Evolutionary conservation across 2,329 filamentous ascomycete species (phyloP).

Genomic region (Aspergillus hortae): DNA sequence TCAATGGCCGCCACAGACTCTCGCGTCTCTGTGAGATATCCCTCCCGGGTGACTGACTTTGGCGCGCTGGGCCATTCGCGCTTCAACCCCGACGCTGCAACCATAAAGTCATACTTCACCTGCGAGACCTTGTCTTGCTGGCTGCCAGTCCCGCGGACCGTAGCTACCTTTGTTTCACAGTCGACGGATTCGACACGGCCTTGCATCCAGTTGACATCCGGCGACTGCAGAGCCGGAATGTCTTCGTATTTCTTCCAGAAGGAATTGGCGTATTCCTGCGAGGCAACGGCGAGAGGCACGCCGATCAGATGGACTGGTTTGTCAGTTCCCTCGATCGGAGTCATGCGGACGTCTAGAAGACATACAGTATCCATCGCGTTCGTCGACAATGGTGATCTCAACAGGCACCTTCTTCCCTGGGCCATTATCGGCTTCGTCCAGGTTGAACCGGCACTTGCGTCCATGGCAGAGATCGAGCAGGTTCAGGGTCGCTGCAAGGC

Average conservation of each 20-base stretch:
- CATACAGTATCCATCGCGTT: slow-evolving; percentile 73
- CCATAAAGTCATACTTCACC: slow-evolving; percentile 56
- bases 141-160: neutral
- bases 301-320: neutral
- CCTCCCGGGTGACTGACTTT: slow-evolving; percentile 57
- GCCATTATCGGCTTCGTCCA: neutral
- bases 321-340: neutral
- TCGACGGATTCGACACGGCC: neutral
- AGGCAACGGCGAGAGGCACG: neutral
- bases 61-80: slow-evolving; percentile 69
- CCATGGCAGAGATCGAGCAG: slow-evolving; percentile 63
- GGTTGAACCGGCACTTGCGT: neutral
- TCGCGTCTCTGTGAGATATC: slow-evolving; percentile 43
- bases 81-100: slow-evolving; percentile 65
- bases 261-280: neutral
- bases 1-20: neutral
- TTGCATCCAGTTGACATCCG: neutral
- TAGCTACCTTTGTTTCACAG: neutral
- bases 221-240: slow-evolving; percentile 1
- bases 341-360: slow-evolving; percentile 3
- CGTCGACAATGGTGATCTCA: slow-evolving; percentile 68
- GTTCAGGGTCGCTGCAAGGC: slow-evolving; percentile 63
- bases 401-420: neutral
- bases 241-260: slow-evolving; percentile 1
- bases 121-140: neutral